Evolutionary conservation across 1,139 yeast genomes (phyloP), one percentile per base, ranked within the genome.

Genomic region (Blastobotrys proliferans): DNA sequence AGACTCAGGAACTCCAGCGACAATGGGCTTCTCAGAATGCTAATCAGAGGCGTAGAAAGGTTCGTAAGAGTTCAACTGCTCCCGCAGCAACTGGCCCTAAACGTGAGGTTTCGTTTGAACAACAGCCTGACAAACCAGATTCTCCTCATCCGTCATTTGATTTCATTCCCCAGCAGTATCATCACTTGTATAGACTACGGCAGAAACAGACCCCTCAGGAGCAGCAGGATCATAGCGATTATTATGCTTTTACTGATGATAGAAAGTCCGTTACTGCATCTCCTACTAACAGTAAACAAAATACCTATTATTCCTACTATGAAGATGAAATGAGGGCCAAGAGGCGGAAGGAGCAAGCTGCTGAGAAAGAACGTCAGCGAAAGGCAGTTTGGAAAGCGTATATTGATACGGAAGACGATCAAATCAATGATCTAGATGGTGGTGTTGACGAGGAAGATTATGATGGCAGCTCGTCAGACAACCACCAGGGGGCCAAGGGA

Each of bases 321-420:
- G 57, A 54, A 20, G 57, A 52, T 34, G 49, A 38, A 11, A 29
- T 45, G 31, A 39, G 53, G n/a, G 50, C 43, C 18, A 40, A 35
- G 13, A 37, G 34, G 22, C 46, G 53, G 9, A 45, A 46, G 25
- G 22, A 32, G 33, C 43, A 22, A n/a, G 39, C 40, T 13, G 46
- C 46, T 22, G 47, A 50, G 11, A 34, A 39, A 20, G 47, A 45
- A 24, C 30, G 30, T 20, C 41, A 40, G 14, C 41, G 40, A 11
- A 35, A 33, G 27, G 39, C 41, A 33, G 51, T 40, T 13, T 54
- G 58, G 58, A 46, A 44, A 21, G 45, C 45, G 28, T 53, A 43
- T 35, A 52, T 54, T 33, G 52, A 52, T 35, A 32, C 47, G 9
- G 45, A 46, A 1, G 49, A 45, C 26, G 57, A 53, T 38, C 57